phyloP scores from a whole-genome alignment of 2,329 filamentous ascomycete genomes.

The Pezicula radicicola region DNA sequence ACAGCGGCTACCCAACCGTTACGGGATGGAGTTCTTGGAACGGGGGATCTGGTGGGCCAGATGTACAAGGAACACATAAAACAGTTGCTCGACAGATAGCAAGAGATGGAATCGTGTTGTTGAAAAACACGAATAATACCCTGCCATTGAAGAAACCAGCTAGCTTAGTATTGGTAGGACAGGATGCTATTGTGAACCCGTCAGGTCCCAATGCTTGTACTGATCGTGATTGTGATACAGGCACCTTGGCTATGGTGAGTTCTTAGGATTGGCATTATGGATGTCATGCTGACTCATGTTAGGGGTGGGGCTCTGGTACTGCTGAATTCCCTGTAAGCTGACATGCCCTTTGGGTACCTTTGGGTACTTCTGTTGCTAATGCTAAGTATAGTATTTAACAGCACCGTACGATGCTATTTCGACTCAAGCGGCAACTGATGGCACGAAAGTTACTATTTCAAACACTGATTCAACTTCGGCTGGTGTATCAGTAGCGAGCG shows the following conservation, averaged over 20 bases:
- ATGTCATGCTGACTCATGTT: background rate
- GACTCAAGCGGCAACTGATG: conserved; percentile 49
- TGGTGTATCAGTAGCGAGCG: conserved; percentile 18
- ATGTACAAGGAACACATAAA: conserved; percentile 58
- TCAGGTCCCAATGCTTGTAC: conserved; percentile 60
- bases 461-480: conserved; percentile 44
- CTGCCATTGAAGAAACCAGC: conserved; percentile 54
- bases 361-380: background rate
- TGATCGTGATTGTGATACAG: conserved; percentile 58
- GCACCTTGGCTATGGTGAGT: conserved; percentile 65
- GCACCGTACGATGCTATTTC: conserved; percentile 65
- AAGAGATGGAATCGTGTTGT: conserved; percentile 58
- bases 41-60: conserved; percentile 27
- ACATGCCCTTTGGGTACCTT: background rate
- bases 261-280: background rate
- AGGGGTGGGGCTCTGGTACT: conserved; percentile 48
- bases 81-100: conserved; percentile 56
- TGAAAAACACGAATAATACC: conserved; percentile 59
- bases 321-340: conserved; percentile 49
- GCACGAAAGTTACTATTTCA: conserved; percentile 49
- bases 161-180: conserved; percentile 59
- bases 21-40: conserved; percentile 43
- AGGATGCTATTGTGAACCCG: conserved; percentile 57
- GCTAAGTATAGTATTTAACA: conserved; percentile 46
- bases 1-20: conserved; percentile 42